phyloP scores from a whole-genome alignment of 495 filamentous ascomycete species.

The Evernia prunastri region DNA sequence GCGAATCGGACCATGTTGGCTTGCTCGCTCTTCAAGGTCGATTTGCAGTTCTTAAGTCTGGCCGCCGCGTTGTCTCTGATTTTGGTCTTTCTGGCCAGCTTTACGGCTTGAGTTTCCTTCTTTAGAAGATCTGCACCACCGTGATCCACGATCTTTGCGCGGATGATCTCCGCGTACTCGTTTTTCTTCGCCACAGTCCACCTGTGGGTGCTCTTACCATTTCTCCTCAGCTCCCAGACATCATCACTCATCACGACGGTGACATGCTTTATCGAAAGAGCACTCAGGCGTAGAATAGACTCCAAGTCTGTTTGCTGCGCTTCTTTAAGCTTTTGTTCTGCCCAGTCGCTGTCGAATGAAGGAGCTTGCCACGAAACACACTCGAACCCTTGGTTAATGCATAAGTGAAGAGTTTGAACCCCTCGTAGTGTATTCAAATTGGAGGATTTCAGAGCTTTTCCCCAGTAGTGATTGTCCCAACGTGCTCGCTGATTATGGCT shows the following conservation, averaged over 20 bases:
- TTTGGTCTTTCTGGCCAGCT: neutral
- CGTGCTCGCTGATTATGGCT: neutral
- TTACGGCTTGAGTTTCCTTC: neutral
- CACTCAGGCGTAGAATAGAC: neutral
- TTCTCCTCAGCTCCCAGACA: neutral
- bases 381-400: neutral
- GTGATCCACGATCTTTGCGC: neutral
- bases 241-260: neutral
- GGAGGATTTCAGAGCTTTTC: neutral
- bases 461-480: neutral
- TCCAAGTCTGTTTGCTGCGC: neutral
- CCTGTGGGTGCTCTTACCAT: neutral
- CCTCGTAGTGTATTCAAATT: neutral
- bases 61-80: neutral
- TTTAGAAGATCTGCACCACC: neutral
- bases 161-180: constrained; percentile 1
- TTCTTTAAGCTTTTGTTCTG: neutral
- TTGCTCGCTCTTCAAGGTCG: neutral
- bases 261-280: neutral
- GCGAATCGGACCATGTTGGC: neutral
- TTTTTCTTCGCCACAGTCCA: neutral
- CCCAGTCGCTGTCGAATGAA: neutral
- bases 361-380: neutral
- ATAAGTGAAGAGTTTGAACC: neutral
- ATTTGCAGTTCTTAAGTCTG: neutral